Evolutionary conservation across 164 flowering plant species (phyloP).

Genomic region (Stephania japonica): DNA sequence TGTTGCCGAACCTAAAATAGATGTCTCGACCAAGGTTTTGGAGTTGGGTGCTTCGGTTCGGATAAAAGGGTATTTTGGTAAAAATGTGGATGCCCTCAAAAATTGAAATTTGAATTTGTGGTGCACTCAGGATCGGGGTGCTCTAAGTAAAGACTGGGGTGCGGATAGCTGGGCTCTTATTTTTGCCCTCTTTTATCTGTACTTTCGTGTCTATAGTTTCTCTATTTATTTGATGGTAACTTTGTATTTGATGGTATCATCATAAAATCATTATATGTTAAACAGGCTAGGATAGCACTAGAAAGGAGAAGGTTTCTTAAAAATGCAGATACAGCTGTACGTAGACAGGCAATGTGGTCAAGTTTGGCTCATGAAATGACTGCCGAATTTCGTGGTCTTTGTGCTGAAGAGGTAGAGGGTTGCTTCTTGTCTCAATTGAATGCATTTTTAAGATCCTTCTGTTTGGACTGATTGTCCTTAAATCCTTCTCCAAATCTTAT

Average conservation of each 20-base stretch:
- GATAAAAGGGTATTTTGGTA: too few relatives aligned
- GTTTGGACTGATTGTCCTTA: constrained; percentile 1
- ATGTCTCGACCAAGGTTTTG: too few relatives aligned
- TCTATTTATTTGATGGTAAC: not conserved
- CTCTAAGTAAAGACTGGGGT: too few relatives aligned
- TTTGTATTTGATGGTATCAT: not conserved
- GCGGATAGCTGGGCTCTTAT: too few relatives aligned
- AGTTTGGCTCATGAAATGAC: constrained; percentile 99
- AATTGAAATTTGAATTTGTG: too few relatives aligned
- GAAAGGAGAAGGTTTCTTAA: constrained; percentile 81
- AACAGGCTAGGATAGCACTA: constrained; percentile 93
- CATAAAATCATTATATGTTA: constrained; percentile 13
- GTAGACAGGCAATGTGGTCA: constrained; percentile 94
- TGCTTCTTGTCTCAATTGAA: not conserved
- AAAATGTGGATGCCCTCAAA: too few relatives aligned
- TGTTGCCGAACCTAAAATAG: too few relatives aligned
- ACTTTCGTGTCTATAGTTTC: not conserved
- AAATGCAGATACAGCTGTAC: constrained; percentile 92
- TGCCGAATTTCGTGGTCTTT: constrained; percentile 96
- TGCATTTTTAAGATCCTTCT: not conserved
- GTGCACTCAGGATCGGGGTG: too few relatives aligned
- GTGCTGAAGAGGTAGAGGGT: constrained; percentile 93
- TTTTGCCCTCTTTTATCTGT: not conserved
- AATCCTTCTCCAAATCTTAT: constrained; percentile 17
- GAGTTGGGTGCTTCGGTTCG: too few relatives aligned